A percentile compares a stretch with the other conserved stretches of the same genome.
Evolutionary conservation across 257 asterid species (phyloP).

Genomic region (Solanum okadae): DNA sequence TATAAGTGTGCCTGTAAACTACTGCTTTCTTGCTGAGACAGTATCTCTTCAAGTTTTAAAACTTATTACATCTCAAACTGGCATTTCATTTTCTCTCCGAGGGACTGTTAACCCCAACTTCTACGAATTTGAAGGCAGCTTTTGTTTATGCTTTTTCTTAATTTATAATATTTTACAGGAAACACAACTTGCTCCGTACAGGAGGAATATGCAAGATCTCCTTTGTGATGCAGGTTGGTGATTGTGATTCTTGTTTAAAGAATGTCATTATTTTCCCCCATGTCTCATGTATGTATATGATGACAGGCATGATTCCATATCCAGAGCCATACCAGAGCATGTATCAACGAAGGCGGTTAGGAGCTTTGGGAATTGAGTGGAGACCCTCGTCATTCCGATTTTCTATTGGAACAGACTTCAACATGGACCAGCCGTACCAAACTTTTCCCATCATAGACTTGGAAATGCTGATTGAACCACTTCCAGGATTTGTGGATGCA

Average conservation of each 20-base stretch:
- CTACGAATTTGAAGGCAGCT: not conserved
- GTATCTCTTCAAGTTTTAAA: not conserved
- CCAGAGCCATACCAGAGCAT: constrained; percentile 91
- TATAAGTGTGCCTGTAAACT: not conserved
- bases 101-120: not conserved
- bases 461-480: constrained; percentile 72
- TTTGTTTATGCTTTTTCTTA: not conserved
- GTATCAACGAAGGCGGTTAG: constrained; percentile 78
- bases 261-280: not conserved
- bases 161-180: constrained; percentile 34
- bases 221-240: constrained; percentile 88
- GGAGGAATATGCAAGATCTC: constrained; percentile 96
- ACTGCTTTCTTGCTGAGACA: not conserved
- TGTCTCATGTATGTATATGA: not conserved
- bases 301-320: constrained; percentile 81
- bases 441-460: constrained; percentile 73
- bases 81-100: not conserved
- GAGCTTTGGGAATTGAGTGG: constrained; percentile 95
- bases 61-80: not conserved
- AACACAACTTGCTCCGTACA: constrained; percentile 88
- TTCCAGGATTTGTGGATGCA: constrained; percentile 82
- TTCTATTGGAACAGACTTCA: constrained; percentile 81
- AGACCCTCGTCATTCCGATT: constrained; percentile 81
- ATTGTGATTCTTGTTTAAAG: not conserved
- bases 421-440: constrained; percentile 69